These are phyloP conservation scores for Pluteus cervinus DNA, from an alignment of 768 basidiomycete genomes.

Conservation along the genomic window DNA sequence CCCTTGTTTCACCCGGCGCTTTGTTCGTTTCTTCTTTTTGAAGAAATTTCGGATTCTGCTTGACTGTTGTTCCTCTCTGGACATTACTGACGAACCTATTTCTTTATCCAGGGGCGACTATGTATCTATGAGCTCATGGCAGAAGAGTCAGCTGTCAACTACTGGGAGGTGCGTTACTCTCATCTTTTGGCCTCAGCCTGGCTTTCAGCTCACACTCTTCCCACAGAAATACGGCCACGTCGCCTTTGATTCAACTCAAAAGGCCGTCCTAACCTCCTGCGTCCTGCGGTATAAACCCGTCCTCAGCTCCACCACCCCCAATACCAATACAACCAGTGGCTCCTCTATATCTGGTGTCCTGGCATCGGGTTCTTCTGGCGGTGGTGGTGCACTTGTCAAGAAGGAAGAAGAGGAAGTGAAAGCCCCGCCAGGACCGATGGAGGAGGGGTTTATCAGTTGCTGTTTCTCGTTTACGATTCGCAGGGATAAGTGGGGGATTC, in stretches of 20 bases:
- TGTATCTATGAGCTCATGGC: slow-evolving; percentile 99
- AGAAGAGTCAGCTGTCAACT: slow-evolving; percentile 93
- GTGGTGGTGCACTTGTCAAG: slow-evolving; percentile 9
- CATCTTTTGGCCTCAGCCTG: slow-evolving; percentile 1
- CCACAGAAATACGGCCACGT: slow-evolving; percentile 89
- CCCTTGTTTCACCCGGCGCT: slow-evolving; percentile 4
- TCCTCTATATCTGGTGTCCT: slow-evolving; percentile 22
- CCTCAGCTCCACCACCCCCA: slow-evolving; percentile 39
- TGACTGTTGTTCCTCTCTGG: not conserved
- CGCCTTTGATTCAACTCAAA: slow-evolving; percentile 87
- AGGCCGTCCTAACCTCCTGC: slow-evolving; percentile 90
- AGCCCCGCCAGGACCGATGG: slow-evolving; percentile 27
- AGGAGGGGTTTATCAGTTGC: slow-evolving; percentile 78
- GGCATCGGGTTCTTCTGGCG: slow-evolving; percentile 13
- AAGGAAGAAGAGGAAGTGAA: slow-evolving; percentile 24
- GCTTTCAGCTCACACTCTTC: not conserved
- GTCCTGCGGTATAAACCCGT: slow-evolving; percentile 76
- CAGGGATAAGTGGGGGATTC: slow-evolving; percentile 80
- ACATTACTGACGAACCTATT: too few species aligned
- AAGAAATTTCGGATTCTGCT: too few species aligned
- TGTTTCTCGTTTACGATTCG: slow-evolving; percentile 91
- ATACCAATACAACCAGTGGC: too few species aligned
- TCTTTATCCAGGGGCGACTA: slow-evolving; percentile 75
- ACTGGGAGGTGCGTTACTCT: slow-evolving; percentile 73
- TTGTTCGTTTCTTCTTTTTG: slow-evolving; percentile 4